Evolutionary conservation across 805 yeast species (phyloP).

Genomic region (Monosporozyma siamensis): DNA sequence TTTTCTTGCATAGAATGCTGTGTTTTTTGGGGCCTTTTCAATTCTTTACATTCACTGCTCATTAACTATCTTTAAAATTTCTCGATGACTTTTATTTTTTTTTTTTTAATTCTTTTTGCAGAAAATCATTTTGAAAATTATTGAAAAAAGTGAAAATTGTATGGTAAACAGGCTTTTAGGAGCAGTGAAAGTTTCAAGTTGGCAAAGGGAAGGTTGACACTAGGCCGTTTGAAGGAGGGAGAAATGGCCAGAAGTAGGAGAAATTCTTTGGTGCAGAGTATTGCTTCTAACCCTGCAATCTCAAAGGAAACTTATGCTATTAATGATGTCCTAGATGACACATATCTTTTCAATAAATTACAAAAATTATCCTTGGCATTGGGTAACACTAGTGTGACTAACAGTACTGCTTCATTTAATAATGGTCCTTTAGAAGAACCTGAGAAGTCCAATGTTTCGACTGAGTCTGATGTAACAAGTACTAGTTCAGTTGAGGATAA

Average conservation of each 20-base stretch:
- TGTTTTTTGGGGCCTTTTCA: too few species aligned
- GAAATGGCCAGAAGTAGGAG: constrained; percentile 37
- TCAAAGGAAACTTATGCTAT: constrained; percentile 9
- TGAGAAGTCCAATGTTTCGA: neutral
- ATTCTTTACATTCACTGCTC: too few species aligned
- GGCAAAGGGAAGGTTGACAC: too few species aligned
- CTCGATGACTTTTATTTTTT: neutral
- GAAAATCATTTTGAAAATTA: too few species aligned
- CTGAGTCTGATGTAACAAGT: too few species aligned
- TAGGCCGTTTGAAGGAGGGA: too few species aligned
- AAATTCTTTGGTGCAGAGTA: constrained; percentile 52
- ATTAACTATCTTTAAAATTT: too few species aligned
- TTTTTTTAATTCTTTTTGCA: too few species aligned
- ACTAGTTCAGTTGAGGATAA: constrained; percentile 4
- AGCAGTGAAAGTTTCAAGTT: too few species aligned
- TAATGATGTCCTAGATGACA: constrained; percentile 22
- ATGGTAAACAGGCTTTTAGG: too few species aligned
- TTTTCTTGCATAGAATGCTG: neutral
- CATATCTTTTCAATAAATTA: constrained; percentile 17
- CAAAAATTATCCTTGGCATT: constrained; percentile 14
- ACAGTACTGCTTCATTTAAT: neutral
- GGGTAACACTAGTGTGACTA: neutral
- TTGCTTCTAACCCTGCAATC: constrained; percentile 39
- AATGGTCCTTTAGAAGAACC: neutral
- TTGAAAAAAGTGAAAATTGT: neutral